Conservation (phyloP, 768 basidiomycete genomes). For the Suillus bovinus region DNA sequence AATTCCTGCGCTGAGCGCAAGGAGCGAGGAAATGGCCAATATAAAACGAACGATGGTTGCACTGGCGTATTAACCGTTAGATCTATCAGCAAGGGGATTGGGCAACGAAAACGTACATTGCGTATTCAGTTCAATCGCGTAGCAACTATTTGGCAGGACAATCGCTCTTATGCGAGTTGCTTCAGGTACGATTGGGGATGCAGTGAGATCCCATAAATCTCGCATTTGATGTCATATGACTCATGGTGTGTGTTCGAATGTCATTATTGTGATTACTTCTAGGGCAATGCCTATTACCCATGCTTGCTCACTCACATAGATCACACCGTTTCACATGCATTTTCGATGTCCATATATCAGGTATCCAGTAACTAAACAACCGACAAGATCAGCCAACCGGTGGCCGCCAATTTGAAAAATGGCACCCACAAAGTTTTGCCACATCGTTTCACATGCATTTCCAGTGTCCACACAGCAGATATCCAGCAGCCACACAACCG, state of each 20-base stretch:
- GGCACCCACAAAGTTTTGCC: neutral
- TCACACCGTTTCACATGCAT: neutral
- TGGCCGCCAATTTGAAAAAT: neutral
- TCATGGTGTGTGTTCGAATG: neutral
- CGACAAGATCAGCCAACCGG: neutral
- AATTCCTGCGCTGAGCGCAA: neutral
- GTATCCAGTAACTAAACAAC: neutral
- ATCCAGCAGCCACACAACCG: neutral
- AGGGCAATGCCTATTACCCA: neutral
- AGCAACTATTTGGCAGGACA: neutral
- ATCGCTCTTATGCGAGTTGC: neutral
- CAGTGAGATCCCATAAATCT: neutral
- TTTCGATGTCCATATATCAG: neutral
- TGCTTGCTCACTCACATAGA: neutral
- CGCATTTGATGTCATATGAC: neutral
- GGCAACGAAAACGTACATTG: neutral
- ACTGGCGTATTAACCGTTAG: neutral
- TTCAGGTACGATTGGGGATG: neutral
- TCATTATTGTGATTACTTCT: neutral
- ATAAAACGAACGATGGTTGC: neutral
- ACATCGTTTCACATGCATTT: neutral
- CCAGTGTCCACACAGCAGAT: neutral
- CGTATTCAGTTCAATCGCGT: neutral
- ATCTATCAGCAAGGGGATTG: neutral
- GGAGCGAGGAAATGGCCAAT: neutral